Conservation (phyloP, 2,329 filamentous ascomycete genomes). For the Paracoccidioides lutzii region DNA sequence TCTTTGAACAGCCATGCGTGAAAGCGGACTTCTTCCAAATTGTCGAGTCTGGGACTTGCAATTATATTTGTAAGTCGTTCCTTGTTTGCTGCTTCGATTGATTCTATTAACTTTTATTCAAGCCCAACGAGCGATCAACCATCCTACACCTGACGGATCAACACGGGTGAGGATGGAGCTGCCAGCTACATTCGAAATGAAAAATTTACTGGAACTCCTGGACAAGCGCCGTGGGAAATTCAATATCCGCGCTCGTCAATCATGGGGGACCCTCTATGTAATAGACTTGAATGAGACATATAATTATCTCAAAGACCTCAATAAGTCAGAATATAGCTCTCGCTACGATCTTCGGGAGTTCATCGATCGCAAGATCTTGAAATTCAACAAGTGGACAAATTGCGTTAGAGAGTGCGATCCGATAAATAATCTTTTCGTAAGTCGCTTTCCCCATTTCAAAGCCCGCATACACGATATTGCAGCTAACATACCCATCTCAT, state of each 20-base stretch:
- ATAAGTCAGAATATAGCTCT: conserved; percentile 26
- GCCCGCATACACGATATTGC: not conserved
- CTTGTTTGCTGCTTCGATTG: not conserved
- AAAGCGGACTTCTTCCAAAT: conserved; percentile 33
- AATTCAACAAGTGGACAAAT: conserved; percentile 32
- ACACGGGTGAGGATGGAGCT: conserved; percentile 29
- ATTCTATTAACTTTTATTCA: conserved; percentile 1
- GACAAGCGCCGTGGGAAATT: conserved; percentile 28
- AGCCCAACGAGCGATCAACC: conserved; percentile 34
- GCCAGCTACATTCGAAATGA: conserved; percentile 28
- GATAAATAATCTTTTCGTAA: conserved; percentile 29
- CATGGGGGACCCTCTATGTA: conserved; percentile 31
- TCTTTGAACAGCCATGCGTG: conserved; percentile 33
- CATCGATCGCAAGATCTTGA: conserved; percentile 32
- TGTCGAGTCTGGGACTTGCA: conserved; percentile 33
- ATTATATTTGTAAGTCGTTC: conserved; percentile 30
- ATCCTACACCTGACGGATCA: conserved; percentile 24
- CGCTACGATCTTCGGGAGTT: conserved; percentile 32
- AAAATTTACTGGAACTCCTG: conserved; percentile 26
- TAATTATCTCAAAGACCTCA: conserved; percentile 27
- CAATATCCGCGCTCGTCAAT: conserved; percentile 32
- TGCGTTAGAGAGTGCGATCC: conserved; percentile 31
- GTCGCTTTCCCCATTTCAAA: conserved; percentile 8
- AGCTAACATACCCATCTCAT: not conserved
- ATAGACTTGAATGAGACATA: conserved; percentile 31